Conservation (phyloP, 257 asterid species). For the Perilla frutescens region DNA sequence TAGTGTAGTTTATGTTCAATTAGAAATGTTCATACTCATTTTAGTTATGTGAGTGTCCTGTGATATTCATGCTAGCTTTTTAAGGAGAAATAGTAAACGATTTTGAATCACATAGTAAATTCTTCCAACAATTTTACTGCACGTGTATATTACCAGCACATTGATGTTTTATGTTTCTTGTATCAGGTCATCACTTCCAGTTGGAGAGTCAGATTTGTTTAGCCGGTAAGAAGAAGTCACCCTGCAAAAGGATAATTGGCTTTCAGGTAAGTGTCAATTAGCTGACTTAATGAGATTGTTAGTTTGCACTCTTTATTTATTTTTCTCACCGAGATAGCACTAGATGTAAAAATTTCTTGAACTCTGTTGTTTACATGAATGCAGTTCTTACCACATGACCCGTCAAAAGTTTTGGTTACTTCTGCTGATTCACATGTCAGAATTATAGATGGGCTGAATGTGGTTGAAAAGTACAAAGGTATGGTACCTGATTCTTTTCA, state of each 20-base stretch:
- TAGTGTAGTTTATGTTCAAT: no score
- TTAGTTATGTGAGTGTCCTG: no score
- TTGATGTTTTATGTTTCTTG: constrained; percentile 30
- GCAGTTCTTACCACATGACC: constrained; percentile 84
- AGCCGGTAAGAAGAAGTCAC: constrained; percentile 74
- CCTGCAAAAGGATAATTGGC: constrained; percentile 84
- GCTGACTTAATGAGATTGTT: constrained; percentile 6
- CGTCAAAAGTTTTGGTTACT: constrained; percentile 75
- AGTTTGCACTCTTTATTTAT: constrained; percentile 16
- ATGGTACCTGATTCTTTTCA: constrained; percentile 25
- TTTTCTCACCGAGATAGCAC: not conserved
- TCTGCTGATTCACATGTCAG: constrained; percentile 83
- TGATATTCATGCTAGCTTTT: no score
- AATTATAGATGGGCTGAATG: constrained; percentile 65
- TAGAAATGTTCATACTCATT: no score
- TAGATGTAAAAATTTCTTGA: not conserved
- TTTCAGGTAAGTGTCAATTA: constrained; percentile 68
- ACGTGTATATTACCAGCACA: not conserved
- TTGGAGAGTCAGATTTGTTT: constrained; percentile 71
- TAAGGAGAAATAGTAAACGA: no score
- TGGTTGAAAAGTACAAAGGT: constrained; percentile 80
- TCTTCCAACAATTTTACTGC: not conserved
- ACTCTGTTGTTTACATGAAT: constrained; percentile 24
- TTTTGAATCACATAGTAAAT: not conserved
- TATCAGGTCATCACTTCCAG: constrained; percentile 70